These are phyloP conservation scores for Sporisorium exsertum DNA, from an alignment of 1,284 basidiomycete species.

Conservation along the genomic window DNA sequence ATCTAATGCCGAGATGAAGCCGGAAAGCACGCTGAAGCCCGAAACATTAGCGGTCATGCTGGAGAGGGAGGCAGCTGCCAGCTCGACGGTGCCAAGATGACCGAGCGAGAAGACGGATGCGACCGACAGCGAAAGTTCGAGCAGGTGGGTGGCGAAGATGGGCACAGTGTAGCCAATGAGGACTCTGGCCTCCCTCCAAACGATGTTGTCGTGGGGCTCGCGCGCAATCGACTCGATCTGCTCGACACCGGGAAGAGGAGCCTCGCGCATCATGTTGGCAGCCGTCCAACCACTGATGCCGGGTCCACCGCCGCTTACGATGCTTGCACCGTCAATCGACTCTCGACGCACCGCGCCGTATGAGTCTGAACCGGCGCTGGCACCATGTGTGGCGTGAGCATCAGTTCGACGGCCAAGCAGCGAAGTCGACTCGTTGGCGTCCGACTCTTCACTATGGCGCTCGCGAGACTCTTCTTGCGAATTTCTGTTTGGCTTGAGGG, in stretches of 20 bases:
- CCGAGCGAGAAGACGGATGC: constrained; percentile 66
- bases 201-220: constrained; percentile 44
- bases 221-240: constrained; percentile 52
- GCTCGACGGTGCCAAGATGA: constrained; percentile 64
- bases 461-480: not conserved
- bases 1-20: constrained; percentile 84
- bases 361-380: constrained; percentile 10
- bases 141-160: constrained; percentile 63
- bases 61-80: constrained; percentile 64
- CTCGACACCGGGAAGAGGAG: constrained; percentile 45
- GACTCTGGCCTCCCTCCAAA: constrained; percentile 54
- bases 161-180: constrained; percentile 58
- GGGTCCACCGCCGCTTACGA: constrained; percentile 23
- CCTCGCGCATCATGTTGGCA: constrained; percentile 39
- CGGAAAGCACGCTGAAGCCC: constrained; percentile 70
- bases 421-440: constrained; percentile 32
- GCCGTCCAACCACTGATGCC: constrained; percentile 50
- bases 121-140: constrained; percentile 65
- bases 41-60: constrained; percentile 68
- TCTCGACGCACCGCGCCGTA: constrained; percentile 36
- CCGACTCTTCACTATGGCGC: constrained; percentile 5
- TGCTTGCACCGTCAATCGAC: constrained; percentile 34
- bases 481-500: constrained; percentile 6
- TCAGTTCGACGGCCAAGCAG: constrained; percentile 23
- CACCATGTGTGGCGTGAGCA: not conserved